Evolutionary conservation across 805 yeast genomes (phyloP).

Genomic region (Metschnikowia cubensis): DNA sequence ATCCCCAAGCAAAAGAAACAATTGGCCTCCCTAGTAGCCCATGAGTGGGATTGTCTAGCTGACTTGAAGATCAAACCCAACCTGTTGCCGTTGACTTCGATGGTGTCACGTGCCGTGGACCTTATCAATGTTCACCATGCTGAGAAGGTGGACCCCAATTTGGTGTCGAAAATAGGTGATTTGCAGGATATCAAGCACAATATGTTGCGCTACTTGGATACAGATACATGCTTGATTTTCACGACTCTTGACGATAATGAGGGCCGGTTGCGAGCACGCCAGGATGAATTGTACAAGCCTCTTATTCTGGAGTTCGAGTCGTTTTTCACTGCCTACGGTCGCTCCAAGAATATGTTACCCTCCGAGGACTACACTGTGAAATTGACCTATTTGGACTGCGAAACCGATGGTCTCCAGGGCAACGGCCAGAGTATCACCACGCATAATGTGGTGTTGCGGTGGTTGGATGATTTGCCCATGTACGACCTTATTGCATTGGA

Average conservation of each 20-base stretch:
- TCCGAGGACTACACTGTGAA: conserved; percentile 26
- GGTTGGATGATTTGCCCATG: conserved; percentile 57
- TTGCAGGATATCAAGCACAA: conserved; percentile 53
- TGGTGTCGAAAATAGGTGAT: conserved; percentile 59
- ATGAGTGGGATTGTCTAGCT: conserved; percentile 83
- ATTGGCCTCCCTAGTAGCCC: conserved; percentile 71
- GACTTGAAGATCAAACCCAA: conserved; percentile 66
- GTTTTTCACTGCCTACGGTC: conserved; percentile 44
- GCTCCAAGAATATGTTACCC: conserved; percentile 23
- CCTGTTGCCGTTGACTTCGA: conserved; percentile 80
- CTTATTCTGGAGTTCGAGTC: conserved; percentile 64
- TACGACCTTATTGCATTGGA: conserved; percentile 89
- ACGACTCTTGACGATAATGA: conserved; percentile 79
- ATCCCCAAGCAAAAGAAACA: conserved; percentile 57
- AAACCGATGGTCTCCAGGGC: conserved; percentile 75
- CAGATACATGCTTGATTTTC: conserved; percentile 87
- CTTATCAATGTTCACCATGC: conserved; percentile 35
- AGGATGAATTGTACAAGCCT: conserved; percentile 73
- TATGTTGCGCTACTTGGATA: conserved; percentile 80
- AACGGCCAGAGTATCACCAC: conserved; percentile 64
- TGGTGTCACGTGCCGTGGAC: conserved; percentile 85
- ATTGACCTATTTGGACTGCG: conserved; percentile 71
- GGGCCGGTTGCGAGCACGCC: conserved; percentile 76
- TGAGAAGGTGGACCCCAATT: conserved; percentile 38
- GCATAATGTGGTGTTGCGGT: conserved; percentile 56